Evolutionary conservation across 331 rosid genomes (phyloP).

Genomic region (Stylosanthes scabra): DNA sequence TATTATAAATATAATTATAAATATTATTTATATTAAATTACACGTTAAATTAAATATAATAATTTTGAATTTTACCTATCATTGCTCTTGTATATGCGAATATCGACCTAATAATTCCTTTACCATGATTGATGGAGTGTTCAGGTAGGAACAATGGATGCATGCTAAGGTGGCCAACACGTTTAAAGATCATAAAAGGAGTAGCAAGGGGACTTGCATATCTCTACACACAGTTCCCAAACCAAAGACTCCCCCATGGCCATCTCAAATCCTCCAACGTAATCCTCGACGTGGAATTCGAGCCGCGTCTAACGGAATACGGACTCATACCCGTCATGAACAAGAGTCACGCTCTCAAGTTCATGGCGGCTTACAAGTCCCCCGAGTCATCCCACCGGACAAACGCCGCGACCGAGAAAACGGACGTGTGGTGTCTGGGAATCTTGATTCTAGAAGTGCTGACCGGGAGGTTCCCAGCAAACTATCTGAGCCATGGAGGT

Average conservation of each 20-base stretch:
- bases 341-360: slow-evolving; percentile 61
- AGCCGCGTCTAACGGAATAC: slow-evolving; percentile 62
- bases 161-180: slow-evolving; percentile 59
- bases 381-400: slow-evolving; percentile 61
- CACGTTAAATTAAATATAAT: too few relatives aligned
- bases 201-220: slow-evolving; percentile 64
- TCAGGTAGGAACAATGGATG: slow-evolving; percentile 43
- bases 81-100: too few relatives aligned
- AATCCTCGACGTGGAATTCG: slow-evolving; percentile 49
- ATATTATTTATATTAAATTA: too few relatives aligned
- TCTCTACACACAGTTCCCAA: slow-evolving; percentile 58
- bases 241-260: slow-evolving; percentile 61
- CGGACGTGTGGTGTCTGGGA: slow-evolving; percentile 85
- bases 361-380: slow-evolving; percentile 74
- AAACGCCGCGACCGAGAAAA: slow-evolving; percentile 27
- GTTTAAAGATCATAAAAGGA: slow-evolving; percentile 73
- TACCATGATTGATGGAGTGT: too few relatives aligned
- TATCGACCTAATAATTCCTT: too few relatives aligned
- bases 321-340: slow-evolving; percentile 54
- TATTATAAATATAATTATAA: too few relatives aligned
- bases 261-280: slow-evolving; percentile 88
- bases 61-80: too few relatives aligned
- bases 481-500: slow-evolving; percentile 60
- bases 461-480: slow-evolving; percentile 68
- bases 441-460: slow-evolving; percentile 73